Base-by-base conservation (phyloP, 176 grass and related monocot species). In the Alloteropsis semialata region DNA sequence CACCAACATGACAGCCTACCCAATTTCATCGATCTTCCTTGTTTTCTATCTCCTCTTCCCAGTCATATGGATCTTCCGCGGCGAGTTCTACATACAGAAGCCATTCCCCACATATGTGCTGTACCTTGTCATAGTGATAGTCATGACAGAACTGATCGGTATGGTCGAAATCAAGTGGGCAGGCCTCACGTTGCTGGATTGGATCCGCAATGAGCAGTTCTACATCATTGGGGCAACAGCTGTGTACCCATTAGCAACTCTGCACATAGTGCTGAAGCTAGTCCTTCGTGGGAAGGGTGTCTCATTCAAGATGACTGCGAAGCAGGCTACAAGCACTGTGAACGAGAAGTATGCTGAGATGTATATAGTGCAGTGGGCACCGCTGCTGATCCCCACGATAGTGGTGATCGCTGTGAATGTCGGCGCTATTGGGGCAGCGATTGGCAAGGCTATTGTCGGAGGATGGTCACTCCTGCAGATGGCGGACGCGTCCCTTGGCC, bases 141-240 rank as follows among this genome's bases (percentile, higher is more conserved):
- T 6, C 17, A 74, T 84, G 81, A 59, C 68, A 2, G 87, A 88
- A 67, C 37, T 88, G 59, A 88, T 88, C 0, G 81, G 87, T 29
- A 59, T 88, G 75, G 69, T 84, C 1, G 87, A 88, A 48, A 80
- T 88, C 57, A 88, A 84, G 59, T 88, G 87, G 87, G 87, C 87
- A 8, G 81, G 87, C 8, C 67, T 88, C 30, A 79, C 87, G 4
- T 43, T 88, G 49, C 60, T 88, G 68, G 87, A 88, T 41, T 88
- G 75, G 87, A 79, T 84, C 81, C 87, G 87, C 81, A 88, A 88
- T 32, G 87, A 88, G 69, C 87, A 88, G 81, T 88, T 88, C 87
- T 88, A 88, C 81, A 88, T 88, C 16, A 79, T 84, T 48, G 87
- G 87, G n/a, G 81, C 87, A 50, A 88, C 87, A 67, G 81, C 81